Conservation (phyloP, 1,284 basidiomycete species). For the Hemileia vastatrix region DNA sequence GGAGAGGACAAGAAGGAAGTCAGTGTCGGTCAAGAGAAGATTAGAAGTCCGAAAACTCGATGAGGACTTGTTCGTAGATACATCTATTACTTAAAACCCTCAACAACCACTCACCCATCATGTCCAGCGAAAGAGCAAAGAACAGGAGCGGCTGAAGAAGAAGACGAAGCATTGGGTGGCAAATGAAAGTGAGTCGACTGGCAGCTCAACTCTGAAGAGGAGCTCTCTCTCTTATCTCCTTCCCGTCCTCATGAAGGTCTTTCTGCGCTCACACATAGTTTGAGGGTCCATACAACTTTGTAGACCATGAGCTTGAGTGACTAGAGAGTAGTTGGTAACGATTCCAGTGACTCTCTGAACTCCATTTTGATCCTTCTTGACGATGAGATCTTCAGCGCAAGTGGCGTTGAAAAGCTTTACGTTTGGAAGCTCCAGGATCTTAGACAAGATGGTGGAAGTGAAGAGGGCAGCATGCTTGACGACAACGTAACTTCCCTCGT, state of each 20-base stretch:
- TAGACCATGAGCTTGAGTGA: conserved; percentile 59
- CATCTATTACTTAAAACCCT: too few species aligned
- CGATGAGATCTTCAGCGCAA: conserved; percentile 46
- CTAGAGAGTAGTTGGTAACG: conserved; percentile 74
- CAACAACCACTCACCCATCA: too few species aligned
- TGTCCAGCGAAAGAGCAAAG: conserved; percentile 46
- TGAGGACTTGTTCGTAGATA: too few species aligned
- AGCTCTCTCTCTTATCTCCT: too few species aligned
- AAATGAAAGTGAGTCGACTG: too few species aligned
- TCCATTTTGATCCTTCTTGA: conserved; percentile 48
- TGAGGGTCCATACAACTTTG: conserved; percentile 78
- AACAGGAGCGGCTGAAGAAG: conserved; percentile 65
- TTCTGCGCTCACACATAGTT: conserved; percentile 55
- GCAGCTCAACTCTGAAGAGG: too few species aligned
- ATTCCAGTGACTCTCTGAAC: conserved; percentile 66
- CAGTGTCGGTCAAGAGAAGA: too few species aligned
- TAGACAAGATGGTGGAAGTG: conserved; percentile 65
- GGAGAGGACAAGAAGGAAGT: conserved; percentile 79
- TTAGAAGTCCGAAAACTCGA: too few species aligned
- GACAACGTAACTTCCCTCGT: conserved; percentile 61
- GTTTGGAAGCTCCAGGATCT: conserved; percentile 66
- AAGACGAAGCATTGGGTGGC: too few species aligned
- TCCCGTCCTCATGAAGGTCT: too few species aligned
- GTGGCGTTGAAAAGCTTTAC: conserved; percentile 52
- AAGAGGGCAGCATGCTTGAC: conserved; percentile 72